A percentile compares a stretch with the other conserved stretches of the same genome.
Evolutionary conservation across 140 eudicot genomes (phyloP).

Genomic region (Stevia rebaudiana): DNA sequence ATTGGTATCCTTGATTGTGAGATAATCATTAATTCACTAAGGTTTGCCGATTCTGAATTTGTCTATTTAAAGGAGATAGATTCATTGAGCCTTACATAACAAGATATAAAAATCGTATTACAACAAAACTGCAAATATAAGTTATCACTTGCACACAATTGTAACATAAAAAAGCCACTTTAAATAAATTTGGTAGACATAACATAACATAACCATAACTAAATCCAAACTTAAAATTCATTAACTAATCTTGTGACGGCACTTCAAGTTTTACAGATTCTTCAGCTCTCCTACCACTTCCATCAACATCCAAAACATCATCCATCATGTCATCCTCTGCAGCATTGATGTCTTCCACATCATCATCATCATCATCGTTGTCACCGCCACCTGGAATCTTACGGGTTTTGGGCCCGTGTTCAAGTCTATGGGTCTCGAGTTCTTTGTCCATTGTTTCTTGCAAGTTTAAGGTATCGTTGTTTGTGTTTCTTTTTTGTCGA

Average conservation of each 20-base stretch:
- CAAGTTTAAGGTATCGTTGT: conserved; percentile 51
- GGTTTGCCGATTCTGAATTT: too few species aligned
- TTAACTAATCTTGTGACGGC: conserved; percentile 29
- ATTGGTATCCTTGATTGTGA: too few species aligned
- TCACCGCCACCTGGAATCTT: conserved; percentile 65
- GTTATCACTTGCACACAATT: conserved; percentile 10
- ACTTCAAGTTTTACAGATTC: conserved; percentile 42
- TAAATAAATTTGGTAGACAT: background rate
- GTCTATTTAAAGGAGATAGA: too few species aligned
- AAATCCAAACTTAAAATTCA: background rate
- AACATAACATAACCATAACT: background rate
- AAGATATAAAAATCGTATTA: too few species aligned
- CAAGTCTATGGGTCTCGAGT: conserved; percentile 94
- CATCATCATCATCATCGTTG: conserved; percentile 91
- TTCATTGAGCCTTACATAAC: too few species aligned
- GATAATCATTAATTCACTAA: too few species aligned
- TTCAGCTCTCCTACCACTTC: conserved; percentile 41
- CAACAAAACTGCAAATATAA: conserved; percentile 19
- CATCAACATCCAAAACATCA: conserved; percentile 78
- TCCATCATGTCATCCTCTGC: conserved; percentile 98
- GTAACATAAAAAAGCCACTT: background rate
- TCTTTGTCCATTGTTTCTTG: conserved; percentile 99
- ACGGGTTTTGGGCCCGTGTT: conserved; percentile 94
- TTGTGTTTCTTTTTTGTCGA: conserved; percentile 53
- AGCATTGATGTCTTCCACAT: conserved; percentile 85